Evolutionary conservation across 768 basidiomycete species (phyloP).

Genomic region (Auriscalpium microsporum): DNA sequence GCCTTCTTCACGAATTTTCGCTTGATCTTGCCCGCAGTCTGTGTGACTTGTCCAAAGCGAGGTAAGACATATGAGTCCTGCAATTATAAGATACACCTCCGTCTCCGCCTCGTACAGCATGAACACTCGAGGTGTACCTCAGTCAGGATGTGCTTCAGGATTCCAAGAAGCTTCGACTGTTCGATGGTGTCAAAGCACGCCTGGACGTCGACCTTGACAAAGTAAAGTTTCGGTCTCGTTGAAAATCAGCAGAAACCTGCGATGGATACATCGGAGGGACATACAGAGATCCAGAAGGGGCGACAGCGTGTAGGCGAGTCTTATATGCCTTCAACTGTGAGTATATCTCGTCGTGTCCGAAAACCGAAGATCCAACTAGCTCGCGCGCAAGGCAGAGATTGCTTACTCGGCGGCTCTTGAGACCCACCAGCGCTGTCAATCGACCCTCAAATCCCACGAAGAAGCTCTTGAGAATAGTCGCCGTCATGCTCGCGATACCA

Average conservation of each 20-base stretch:
- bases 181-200: conserved; percentile 97
- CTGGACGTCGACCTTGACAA: conserved; percentile 94
- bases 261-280: conserved; percentile 7
- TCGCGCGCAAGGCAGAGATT: conserved; percentile 60
- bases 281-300: conserved; percentile 43
- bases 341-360: conserved; percentile 79
- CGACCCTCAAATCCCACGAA: conserved; percentile 31
- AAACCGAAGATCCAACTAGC: conserved; percentile 73
- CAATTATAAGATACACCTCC: background rate
- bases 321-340: conserved; percentile 66
- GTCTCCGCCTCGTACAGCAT: background rate
- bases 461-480: conserved; percentile 43
- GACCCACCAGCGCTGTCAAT: conserved; percentile 16
- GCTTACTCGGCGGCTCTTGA: conserved; percentile 49
- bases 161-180: conserved; percentile 73
- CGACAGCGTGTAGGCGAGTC: conserved; percentile 30
- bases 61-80: conserved; percentile 71
- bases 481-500: conserved; percentile 47
- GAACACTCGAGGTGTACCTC: conserved; percentile 36
- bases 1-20: conserved; percentile 55
- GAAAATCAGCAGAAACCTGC: background rate
- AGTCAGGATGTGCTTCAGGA: conserved; percentile 64
- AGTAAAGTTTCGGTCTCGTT: conserved; percentile 71
- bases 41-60: conserved; percentile 57
- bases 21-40: conserved; percentile 46